Evolutionary conservation across 768 basidiomycete genomes (phyloP).

Genomic region (Panus rudis): DNA sequence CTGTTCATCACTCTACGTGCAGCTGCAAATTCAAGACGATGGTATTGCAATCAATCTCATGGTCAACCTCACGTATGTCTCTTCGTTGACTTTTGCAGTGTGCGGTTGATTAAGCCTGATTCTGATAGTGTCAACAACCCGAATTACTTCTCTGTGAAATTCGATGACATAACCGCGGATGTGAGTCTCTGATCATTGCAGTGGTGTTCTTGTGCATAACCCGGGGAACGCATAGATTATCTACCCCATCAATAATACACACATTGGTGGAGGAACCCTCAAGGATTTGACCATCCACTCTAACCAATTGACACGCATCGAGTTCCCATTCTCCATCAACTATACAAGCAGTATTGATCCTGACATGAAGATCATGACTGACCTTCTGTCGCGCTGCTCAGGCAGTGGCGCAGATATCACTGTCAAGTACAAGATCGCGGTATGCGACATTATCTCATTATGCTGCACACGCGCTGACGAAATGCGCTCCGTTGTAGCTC

Average conservation of each 20-base stretch:
- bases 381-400: no score
- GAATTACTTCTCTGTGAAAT: slow-evolving; percentile 67
- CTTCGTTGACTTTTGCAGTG: not conserved
- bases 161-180: slow-evolving; percentile 57
- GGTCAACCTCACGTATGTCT: slow-evolving; percentile 58
- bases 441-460: slow-evolving; percentile 20
- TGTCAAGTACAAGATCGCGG: slow-evolving; percentile 63
- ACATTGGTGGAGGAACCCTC: slow-evolving; percentile 56
- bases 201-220: slow-evolving; percentile 1
- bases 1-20: slow-evolving; percentile 5
- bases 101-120: slow-evolving; percentile 4
- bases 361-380: slow-evolving; percentile 43
- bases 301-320: slow-evolving; percentile 54
- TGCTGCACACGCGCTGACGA: not conserved
- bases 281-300: slow-evolving; percentile 38
- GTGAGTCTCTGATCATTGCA: slow-evolving; percentile 26
- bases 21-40: slow-evolving; percentile 33
- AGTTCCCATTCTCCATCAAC: slow-evolving; percentile 65
- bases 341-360: slow-evolving; percentile 56
- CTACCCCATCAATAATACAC: slow-evolving; percentile 68
- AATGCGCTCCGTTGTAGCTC: slow-evolving; percentile 42
- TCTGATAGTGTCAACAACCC: slow-evolving; percentile 64
- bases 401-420: slow-evolving; percentile 50
- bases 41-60: slow-evolving; percentile 51
- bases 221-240: slow-evolving; percentile 43